Percentiles rank a stretch among this genome's conserved stretches.
These are phyloP conservation scores for Omphalea diandra DNA, from an alignment of 441 rosid genomes.

Conservation along the genomic window DNA sequence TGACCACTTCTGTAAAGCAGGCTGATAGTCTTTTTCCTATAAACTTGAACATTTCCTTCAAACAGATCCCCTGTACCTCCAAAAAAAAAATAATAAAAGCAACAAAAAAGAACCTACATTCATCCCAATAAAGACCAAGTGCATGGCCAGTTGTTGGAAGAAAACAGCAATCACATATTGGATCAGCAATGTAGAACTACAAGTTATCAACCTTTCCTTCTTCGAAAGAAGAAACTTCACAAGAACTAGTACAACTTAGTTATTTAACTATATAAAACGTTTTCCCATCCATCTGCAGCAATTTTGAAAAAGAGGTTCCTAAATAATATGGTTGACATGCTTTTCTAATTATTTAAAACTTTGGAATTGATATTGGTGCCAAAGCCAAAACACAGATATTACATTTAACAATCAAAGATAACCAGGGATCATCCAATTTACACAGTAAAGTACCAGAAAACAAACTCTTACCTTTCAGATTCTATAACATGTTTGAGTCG, in stretches of 20 bases:
- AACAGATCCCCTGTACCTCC: neutral
- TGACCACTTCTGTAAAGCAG: neutral
- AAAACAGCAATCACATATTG: neutral
- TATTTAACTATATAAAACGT: neutral
- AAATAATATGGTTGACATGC: neutral
- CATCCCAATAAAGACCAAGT: neutral
- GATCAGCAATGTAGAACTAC: neutral
- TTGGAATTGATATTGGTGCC: neutral
- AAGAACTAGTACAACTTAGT: neutral
- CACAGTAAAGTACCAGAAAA: constrained; percentile 7
- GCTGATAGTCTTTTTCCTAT: neutral
- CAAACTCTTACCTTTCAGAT: constrained; percentile 66
- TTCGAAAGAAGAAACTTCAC: neutral
- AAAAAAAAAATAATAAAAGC: no score
- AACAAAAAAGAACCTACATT: no score
- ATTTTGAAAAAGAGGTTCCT: neutral
- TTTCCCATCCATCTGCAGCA: neutral
- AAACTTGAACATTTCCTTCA: neutral
- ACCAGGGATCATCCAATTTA: neutral
- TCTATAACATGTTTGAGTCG: constrained; percentile 81
- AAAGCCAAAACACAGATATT: neutral
- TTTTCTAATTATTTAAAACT: neutral
- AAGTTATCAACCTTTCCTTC: neutral
- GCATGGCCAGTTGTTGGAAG: neutral
- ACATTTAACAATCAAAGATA: neutral